Base-by-base conservation (phyloP, 768 basidiomycete species). In the Lentinula detonsa region DNA sequence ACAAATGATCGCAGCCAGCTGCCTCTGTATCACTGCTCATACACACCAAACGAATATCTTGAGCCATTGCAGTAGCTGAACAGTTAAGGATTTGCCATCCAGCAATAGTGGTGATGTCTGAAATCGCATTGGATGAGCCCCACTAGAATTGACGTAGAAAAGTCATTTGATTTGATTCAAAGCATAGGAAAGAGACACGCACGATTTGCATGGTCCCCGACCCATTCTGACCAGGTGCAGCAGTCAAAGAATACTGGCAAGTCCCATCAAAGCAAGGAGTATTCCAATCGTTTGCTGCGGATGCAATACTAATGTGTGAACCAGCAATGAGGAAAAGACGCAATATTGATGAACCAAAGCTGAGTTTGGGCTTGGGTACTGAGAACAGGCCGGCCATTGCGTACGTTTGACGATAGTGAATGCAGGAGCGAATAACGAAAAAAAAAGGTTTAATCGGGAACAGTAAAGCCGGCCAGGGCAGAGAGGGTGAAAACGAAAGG, bases 11-110 rank as follows among this genome's bases (percentile, higher is more conserved):
- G 62, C 76, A 77, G 54, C 65, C 65, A 62, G 52, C 62, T 23
- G 57, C 64, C 59, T 28, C 61, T 59, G 43, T 61, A 61, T 50
- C 48, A 42, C 51, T 60, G 15, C 39, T 42, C 34, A 52, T 52
- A 64, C 74, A 75, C 15, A 74, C 69, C 7, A 72, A 60, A 28
- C 73, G 71, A 49, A 76, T 74, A 37, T 73, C 70, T 57, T 75
- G 73, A 9, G 68, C 60, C 3, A 65, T 53, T 9, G 62, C 63
- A 53, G 65, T 66, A 1, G 71, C 54, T 58, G 72, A 66, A 61
- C 76, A 78, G 58, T 70, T 68, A 37, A 75, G 63, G 45, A 78
- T 74, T 10, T 64, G 63, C 76, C 76, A 78, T 33, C 75, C 76
- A 8, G 74, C 76, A 10, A 74, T 75, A 13, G 63, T 57, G 15